Base-by-base conservation (phyloP, 768 basidiomycete genomes). In the Leccinum subgranulosum region DNA sequence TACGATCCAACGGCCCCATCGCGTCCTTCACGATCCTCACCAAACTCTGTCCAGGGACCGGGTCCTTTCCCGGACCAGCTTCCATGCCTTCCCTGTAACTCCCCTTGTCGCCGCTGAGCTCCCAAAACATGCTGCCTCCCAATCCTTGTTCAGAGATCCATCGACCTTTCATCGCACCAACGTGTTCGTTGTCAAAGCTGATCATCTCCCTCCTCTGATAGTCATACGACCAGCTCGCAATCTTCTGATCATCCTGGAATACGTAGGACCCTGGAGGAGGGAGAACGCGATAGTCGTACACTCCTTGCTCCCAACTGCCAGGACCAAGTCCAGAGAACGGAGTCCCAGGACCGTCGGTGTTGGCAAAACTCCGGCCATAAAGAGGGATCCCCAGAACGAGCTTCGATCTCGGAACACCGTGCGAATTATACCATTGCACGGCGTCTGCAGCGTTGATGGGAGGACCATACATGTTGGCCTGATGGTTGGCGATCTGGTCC, bases 81-180 rank as follows among this genome's bases (percentile, higher is more conserved):
- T 92, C 90, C 84, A 92, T 86, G 14, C 83, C 88, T 39, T 88
- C 84, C 52, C 89, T 81, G 29, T 70, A 64, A 5, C 75, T 74
- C 1, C 84, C 84, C 70, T 93, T 92, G 74, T 98, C 96, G 3
- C 92, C 93, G 63, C 87, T 89, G 43, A 96, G 77, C 70, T 95
- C 92, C 92, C 92, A 94, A 64, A 88, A 88, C 97, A 99, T 99
- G 55, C 88, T 90, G 0, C 97, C 97, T 6, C 90, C 92, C 4
- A 98, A 75, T 0, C 84, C 82, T 67, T 88, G 82, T 34, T 82
- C 79, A 64, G 76, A 77, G 67, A 98, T 94, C 76, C 88, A 98
- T 57, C 81, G 79, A 14, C 90, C 92, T 71, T 95, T 94, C 81
- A 81, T 80, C 52, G 72, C 70, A 3, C 81, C 92, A 2, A 90